Evolutionary conservation across 2,329 filamentous ascomycete genomes (phyloP).

Genomic region (Coniella lustricola): DNA sequence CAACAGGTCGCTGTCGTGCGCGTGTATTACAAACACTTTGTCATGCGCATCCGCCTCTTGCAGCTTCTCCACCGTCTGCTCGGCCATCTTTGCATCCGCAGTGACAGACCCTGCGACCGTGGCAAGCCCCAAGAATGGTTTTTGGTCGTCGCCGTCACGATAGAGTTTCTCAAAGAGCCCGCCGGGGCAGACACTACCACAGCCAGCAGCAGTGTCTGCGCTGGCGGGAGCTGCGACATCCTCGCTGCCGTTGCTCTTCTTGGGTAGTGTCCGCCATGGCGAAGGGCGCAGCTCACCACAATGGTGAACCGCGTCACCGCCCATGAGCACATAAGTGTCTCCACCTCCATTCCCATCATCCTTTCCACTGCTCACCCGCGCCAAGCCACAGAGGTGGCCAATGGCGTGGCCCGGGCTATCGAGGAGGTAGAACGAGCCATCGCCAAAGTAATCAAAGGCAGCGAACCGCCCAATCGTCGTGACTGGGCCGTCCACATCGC

Average conservation of each 20-base stretch:
- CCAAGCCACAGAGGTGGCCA: conserved; percentile 27
- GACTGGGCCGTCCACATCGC: conserved; percentile 2
- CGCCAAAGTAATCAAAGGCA: conserved; percentile 13
- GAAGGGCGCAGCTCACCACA: conserved; percentile 30
- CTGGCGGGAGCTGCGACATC: conserved; percentile 24
- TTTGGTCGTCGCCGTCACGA: conserved; percentile 21
- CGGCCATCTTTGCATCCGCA: conserved; percentile 25
- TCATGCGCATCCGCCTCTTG: conserved; percentile 38
- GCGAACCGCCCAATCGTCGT: conserved; percentile 17
- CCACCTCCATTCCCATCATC: conserved; percentile 17
- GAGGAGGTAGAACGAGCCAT: conserved; percentile 14
- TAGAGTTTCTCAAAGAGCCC: conserved; percentile 33
- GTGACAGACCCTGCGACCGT: conserved; percentile 12
- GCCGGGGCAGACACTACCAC: conserved; percentile 30
- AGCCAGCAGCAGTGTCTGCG: too few relatives aligned
- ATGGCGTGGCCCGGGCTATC: conserved; percentile 11
- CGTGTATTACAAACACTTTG: conserved; percentile 37
- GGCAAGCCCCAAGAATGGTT: conserved; percentile 25
- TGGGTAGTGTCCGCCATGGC: conserved; percentile 24
- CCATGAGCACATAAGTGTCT: conserved; percentile 34
- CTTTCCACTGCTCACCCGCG: conserved; percentile 26
- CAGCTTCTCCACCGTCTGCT: conserved; percentile 36
- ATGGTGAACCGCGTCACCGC: conserved; percentile 36
- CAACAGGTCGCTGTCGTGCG: conserved; percentile 39
- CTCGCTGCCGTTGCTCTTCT: conserved; percentile 32